Evolutionary conservation across 2,329 filamentous ascomycete species (phyloP), one percentile per base, ranked within the genome.

Genomic region (Trichoderma sp.): DNA sequence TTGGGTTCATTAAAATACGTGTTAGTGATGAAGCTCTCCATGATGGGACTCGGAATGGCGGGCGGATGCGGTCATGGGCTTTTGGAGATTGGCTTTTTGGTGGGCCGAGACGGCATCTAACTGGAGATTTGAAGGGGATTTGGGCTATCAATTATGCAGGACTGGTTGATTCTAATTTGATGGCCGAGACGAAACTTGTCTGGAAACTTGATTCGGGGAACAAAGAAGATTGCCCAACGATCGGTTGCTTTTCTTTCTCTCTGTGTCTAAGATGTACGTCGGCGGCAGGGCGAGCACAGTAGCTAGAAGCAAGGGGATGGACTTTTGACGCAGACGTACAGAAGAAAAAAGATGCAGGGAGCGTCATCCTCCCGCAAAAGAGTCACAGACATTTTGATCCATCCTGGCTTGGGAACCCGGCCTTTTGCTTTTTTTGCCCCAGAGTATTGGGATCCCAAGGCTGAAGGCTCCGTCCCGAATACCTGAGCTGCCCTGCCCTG

Each of bases 1-100:
- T 47, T 61, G 47, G 68, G 68, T 70, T 70, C 68, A 32, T 51
- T 3, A 39, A 39, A n/a, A 32, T 60, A 24, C 53, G 12, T 56
- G 57, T 34, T 63, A 30, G 43, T 39, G 58, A 47, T 56, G 34
- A 60, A 32, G 43, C 21, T 47, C 32, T 12, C 36, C 53, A 36
- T 39, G 26, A 70, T 36, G 39, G 34, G 15, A 26, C 6, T 43
- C 43, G 30, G 62, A 53, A 30, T 18, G 43, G 43, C 56, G 65
- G 51, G 51, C 53, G 39, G 30, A 70, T 62, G 66, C 56, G 15
- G 66, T 70, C 66, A 70, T 70, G 57, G 39, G n/a, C 15, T 21
- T n/a, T 18, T 36, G 24, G 65, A 58, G 53, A 26, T 53, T 57
- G 47, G 64, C 30, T 30, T 56, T 56, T 66, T 34, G 62, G 28